Base-by-base conservation (phyloP, 2,329 filamentous ascomycete species). In the Passalora sequoiae region DNA sequence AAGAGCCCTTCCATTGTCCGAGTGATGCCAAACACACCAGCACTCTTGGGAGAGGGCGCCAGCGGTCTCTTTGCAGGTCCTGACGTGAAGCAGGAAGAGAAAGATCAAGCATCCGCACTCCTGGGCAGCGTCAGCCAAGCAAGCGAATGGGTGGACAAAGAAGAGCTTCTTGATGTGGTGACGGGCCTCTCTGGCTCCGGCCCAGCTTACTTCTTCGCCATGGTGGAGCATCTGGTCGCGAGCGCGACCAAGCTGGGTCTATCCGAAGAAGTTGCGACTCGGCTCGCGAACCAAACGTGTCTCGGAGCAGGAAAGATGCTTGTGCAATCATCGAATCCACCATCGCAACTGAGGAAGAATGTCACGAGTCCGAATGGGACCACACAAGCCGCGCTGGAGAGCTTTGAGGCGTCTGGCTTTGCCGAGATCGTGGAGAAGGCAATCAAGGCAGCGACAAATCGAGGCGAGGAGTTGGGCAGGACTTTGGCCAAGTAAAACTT, bases 321-420 rank as follows among this genome's bases (percentile, higher is more conserved):
- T 6, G 46, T 58, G 6, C 48, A 56, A 28, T 48, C 54, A 6
- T 42, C 52, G 1, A 55, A 58, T 10, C 28, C 49, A 16, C 56
- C 56, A 3, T 44, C 51, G 15, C 56, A 59, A 43, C 43, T 59
- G 4, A 44, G 57, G 20, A 55, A 57, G 40, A 59, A 59, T 27
- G 55, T 58, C 24, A 59, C 55, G n/a, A 58, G 55, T 28, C 55
- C 54, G 4, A 59, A 58, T 24, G 57, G 57, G 4, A 58, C 57
- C 2, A 58, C 57, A 12, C 54, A 58, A 13, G 55, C 57, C 8
- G 57, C 54, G 3, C 38, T 58, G 32, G 51, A 59, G 43, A 57
- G 50, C 37, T 58, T 57, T 39, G 54, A 58, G 38, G 50, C 55
- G 12, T 54, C 52, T 2, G 51, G 49, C 0, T 55, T 58, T 16